Evolutionary conservation across 208 protist species (phyloP), one percentile per base, ranked within the genome.

Genomic region (Novymonas esmeraldas): DNA sequence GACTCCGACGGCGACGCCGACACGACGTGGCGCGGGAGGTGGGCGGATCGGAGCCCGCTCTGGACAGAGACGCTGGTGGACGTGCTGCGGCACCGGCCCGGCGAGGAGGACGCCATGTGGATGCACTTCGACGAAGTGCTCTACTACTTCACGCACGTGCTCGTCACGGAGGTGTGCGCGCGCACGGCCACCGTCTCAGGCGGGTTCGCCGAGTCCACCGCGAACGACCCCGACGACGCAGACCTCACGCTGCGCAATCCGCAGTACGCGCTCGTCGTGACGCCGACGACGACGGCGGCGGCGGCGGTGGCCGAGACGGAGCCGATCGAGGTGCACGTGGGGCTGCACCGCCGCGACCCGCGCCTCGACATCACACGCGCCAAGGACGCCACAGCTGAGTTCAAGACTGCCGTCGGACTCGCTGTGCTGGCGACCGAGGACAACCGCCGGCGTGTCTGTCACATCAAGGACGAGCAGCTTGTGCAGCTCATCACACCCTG

Each of bases 61-160:
- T 79, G 46, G 93, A 89, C 89, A 78, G 73, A 39, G n/a, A 73
- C 51, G 76, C 83, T 67, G 64, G 60, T 50, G 0, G 62, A 74
- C 24, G 63, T 65, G 11, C 55, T 70, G 22, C 34, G 69, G 52
- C 69, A 64, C 46, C 48, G 38, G 34, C 39, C 29, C 13, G 64
- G 38, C 6, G 57, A 71, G 11, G 57, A 71, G 11, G 65, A 78
- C 31, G 42, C 79, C 50, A 66, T 60, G 55, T 97, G 92, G 89
- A 69, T 97, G 63, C 72, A 70, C 41, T 85, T 92, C 22, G 92
- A 94, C 54, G 92, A 97, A 64, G 71, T 90, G 39, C 57, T 93
- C 18, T 92, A 93, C 71, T 97, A 94, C 78, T 97, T 93, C 68
- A 92, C 82, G 14, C 70, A 90, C 45, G 29, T 95, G 38, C 64